Base-by-base conservation (phyloP, 108 stramenopile genomes). In the Schizochytrium sp. region DNA sequence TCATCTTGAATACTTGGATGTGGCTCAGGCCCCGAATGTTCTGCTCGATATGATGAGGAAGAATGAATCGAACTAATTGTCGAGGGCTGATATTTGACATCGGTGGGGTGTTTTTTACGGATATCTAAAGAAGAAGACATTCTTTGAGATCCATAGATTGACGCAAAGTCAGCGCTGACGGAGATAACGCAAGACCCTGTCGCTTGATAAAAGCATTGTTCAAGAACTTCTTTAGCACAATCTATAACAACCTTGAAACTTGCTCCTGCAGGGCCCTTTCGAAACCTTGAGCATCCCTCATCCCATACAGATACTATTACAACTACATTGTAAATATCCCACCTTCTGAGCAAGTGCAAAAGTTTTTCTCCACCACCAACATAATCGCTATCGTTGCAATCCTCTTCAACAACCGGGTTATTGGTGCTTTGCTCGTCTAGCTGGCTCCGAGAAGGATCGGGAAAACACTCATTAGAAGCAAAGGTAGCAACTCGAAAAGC, bases 121-220 rank as follows among this genome's bases (percentile, higher is more conserved):
- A 17, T n/a, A 60, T 17, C 59, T 17, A 83, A 47, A 7, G 76
- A 83, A 53, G 53, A 17, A 5, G 53, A 40, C 12, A 83, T 10
- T 5, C 28, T 46, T 2, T 55, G 47, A 5, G 40, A 40, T 1
- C 50, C 28, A 7, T n/a, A 17, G 50, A 83, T 83, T 17, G 53
- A 10, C 28, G 53, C 76, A 83, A 55, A 83, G 47, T 83, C 76
- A 47, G 50, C 5, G 47, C 50, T 55, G 10, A 17, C 47, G 5
- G 47, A 13, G 38, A 55, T 38, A 42, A 83, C 40, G 76, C 76
- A 55, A 7, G 47, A 49, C 12, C 50, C 76, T 28, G 53, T 83
- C 1, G 76, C 53, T n/a, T 17, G 50, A 40, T 55, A 55, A 83
- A 83, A 83, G 53, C 76, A 83, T 55, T 83, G 76, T 53, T 83